phyloP scores from a whole-genome alignment of 805 yeast genomes.

The Yarrowia keelungensis region DNA sequence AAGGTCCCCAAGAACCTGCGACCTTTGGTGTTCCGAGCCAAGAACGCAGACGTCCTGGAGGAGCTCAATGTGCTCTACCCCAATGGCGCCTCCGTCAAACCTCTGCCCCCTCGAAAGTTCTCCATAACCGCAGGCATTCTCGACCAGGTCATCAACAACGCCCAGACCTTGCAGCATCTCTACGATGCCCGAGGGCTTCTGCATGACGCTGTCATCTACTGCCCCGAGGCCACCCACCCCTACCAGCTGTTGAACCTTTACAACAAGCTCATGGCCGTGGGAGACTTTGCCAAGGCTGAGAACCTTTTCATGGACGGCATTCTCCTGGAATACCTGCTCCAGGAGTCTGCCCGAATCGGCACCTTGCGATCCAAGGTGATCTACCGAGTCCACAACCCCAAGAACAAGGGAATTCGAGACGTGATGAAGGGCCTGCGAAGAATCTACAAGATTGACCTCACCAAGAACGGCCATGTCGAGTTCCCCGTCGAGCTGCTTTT shows the following conservation, averaged over 20 bases:
- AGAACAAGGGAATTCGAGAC: constrained; percentile 17
- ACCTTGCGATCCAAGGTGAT: constrained; percentile 23
- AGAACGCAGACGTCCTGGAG: constrained; percentile 29
- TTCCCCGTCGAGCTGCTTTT: constrained; percentile 33
- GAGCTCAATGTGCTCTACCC: constrained; percentile 35
- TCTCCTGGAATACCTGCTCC: constrained; percentile 1
- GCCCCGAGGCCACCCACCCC: constrained; percentile 16
- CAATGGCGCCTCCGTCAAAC: background rate
- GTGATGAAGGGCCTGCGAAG: background rate
- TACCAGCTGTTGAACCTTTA: constrained; percentile 25
- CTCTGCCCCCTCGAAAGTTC: constrained; percentile 26
- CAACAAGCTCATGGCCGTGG: background rate
- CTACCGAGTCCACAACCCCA: background rate
- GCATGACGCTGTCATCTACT: constrained; percentile 17
- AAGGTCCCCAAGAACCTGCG: constrained; percentile 39
- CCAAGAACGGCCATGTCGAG: constrained; percentile 32
- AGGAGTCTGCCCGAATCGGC: constrained; percentile 19
- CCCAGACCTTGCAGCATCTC: constrained; percentile 3
- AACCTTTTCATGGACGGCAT: background rate
- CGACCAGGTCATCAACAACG: background rate
- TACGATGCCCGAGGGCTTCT: constrained; percentile 1
- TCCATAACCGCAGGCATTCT: background rate
- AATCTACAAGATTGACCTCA: constrained; percentile 13
- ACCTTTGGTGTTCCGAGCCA: constrained; percentile 28
- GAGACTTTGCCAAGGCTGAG: constrained; percentile 22